Base-by-base conservation (phyloP, 2,329 filamentous ascomycete species). In the Epicoccum sorghinum region DNA sequence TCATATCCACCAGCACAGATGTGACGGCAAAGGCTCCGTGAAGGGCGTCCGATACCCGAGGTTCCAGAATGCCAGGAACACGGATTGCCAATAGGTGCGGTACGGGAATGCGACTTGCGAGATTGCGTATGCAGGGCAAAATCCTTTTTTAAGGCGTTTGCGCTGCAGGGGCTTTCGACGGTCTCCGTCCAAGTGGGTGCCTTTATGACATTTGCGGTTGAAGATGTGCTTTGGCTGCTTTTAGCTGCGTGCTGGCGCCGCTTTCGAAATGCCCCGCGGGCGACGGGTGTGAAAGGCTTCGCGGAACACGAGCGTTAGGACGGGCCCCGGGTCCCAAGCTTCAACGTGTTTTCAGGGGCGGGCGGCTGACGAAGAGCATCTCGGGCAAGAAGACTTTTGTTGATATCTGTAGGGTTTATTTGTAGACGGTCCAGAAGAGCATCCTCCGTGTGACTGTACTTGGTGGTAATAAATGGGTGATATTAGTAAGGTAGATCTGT, bases 121-220 rank as follows among this genome's bases (percentile, higher is more conserved):
- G 32, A 37, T 46, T 40, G 30, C 40, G 23, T 24, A 49, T 55
- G 52, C 52, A 55, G 52, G 52, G 45, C 33, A 45, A 48, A 35
- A 27, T 32, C 29, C 27, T 37, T 37, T 41, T 55, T 46, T 35
- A 18, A 30, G n/a, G 13, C 7, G 10, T 10, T 22, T 36, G 12
- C 18, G 46, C 52, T 55, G 52, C 52, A 55, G 46, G 52, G 52
- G 52, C 46, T 29, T 14, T 27, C 24, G 40, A 45, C 52, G 36
- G 52, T 30, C 33, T 12, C 33, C 5, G 18, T 8, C 46, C 30
- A 55, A 45, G 52, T 55, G 52, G 52, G 45, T 42, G 32, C 24
- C 33, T 13, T 41, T 29, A 44, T 55, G 46, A 46, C 46, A 46
- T 49, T 32, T 37, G 44, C 29, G 25, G 12, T n/a, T 4, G n/a